These are phyloP conservation scores for Phytophthora tubulina DNA, from an alignment of 352 stramenopile genomes.

Conservation along the genomic window DNA sequence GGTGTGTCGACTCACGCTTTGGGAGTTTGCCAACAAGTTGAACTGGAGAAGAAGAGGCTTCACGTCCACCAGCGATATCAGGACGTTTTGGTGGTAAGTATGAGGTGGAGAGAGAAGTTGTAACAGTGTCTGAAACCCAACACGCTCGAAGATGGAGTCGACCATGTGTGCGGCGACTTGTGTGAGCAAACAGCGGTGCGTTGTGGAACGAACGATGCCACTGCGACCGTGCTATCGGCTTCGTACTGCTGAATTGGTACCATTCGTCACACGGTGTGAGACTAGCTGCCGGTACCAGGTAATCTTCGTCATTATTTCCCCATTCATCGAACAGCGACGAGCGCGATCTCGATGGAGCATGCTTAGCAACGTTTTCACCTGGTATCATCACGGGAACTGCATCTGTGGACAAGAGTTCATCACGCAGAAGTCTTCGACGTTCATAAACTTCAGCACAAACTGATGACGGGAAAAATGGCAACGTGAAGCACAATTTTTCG, in stretches of 20 bases:
- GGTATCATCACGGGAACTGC: slow-evolving; percentile 64
- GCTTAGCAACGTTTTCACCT: slow-evolving; percentile 39
- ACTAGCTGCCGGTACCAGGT: slow-evolving; percentile 50
- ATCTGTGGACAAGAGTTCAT: slow-evolving; percentile 59
- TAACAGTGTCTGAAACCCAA: slow-evolving; percentile 44
- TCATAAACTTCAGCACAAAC: slow-evolving; percentile 65
- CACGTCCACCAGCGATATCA: slow-evolving; percentile 21
- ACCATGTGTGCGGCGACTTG: slow-evolving; percentile 55
- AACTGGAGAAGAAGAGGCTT: slow-evolving; percentile 15
- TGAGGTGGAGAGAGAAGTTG: slow-evolving; percentile 2
- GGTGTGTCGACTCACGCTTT: slow-evolving; percentile 14
- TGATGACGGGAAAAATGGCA: slow-evolving; percentile 62
- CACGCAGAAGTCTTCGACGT: slow-evolving; percentile 37
- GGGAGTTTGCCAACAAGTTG: slow-evolving; percentile 33
- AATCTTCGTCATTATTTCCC: slow-evolving; percentile 8
- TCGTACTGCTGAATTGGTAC: slow-evolving; percentile 80
- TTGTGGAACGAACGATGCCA: slow-evolving; percentile 78
- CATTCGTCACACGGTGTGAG: slow-evolving; percentile 65
- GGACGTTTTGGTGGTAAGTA: slow-evolving; percentile 41
- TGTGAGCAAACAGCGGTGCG: slow-evolving; percentile 51
- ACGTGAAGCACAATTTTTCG: slow-evolving; percentile 55
- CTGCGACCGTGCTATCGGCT: slow-evolving; percentile 42
- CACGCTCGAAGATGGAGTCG: slow-evolving; percentile 52
- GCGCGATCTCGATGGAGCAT: slow-evolving; percentile 5
- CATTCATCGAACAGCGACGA: slow-evolving; percentile 10